A percentile compares a stretch with the other conserved stretches of the same genome.
Conservation (phyloP, 2,329 filamentous ascomycete species). For the Achaetomium macrosporum region DNA sequence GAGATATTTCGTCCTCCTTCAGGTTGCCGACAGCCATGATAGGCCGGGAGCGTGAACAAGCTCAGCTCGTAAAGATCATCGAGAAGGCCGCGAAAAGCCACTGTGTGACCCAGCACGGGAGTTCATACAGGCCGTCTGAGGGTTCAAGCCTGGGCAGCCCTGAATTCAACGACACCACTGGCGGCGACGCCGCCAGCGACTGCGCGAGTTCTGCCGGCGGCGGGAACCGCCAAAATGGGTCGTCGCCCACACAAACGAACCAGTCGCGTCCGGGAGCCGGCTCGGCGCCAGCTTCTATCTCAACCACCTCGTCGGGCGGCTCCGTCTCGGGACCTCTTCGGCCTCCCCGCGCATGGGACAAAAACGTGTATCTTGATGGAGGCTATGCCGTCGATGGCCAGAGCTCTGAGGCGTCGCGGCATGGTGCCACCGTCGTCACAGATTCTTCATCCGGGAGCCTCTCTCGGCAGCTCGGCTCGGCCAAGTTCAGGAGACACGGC, state of each 20-base stretch:
- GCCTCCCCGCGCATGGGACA: slow-evolving; percentile 44
- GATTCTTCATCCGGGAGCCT: slow-evolving; percentile 44
- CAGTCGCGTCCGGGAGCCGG: slow-evolving; percentile 37
- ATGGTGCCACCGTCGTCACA: slow-evolving; percentile 31
- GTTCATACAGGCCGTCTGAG: slow-evolving; percentile 45
- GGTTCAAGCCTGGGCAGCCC: slow-evolving; percentile 46
- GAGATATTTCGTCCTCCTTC: slow-evolving; percentile 89
- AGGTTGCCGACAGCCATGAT: slow-evolving; percentile 77
- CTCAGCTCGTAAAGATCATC: slow-evolving; percentile 66
- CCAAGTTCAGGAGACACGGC: slow-evolving; percentile 55
- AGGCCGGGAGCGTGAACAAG: slow-evolving; percentile 67
- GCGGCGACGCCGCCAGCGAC: slow-evolving; percentile 52
- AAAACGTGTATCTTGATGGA: slow-evolving; percentile 45
- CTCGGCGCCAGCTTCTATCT: slow-evolving; percentile 36
- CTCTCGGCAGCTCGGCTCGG: slow-evolving; percentile 48
- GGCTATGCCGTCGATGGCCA: slow-evolving; percentile 43
- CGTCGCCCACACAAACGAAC: slow-evolving; percentile 45
- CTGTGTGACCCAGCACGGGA: slow-evolving; percentile 38
- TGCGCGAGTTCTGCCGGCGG: slow-evolving; percentile 54
- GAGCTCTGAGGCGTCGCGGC: slow-evolving; percentile 36
- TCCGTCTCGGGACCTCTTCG: slow-evolving; percentile 35
- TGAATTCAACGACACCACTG: slow-evolving; percentile 38
- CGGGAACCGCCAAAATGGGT: slow-evolving; percentile 42
- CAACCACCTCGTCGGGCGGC: slow-evolving; percentile 43
- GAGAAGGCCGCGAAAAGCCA: slow-evolving; percentile 69